These are phyloP conservation scores for Biscutella laevigata DNA, from an alignment of 441 rosid genomes.

Conservation along the genomic window DNA sequence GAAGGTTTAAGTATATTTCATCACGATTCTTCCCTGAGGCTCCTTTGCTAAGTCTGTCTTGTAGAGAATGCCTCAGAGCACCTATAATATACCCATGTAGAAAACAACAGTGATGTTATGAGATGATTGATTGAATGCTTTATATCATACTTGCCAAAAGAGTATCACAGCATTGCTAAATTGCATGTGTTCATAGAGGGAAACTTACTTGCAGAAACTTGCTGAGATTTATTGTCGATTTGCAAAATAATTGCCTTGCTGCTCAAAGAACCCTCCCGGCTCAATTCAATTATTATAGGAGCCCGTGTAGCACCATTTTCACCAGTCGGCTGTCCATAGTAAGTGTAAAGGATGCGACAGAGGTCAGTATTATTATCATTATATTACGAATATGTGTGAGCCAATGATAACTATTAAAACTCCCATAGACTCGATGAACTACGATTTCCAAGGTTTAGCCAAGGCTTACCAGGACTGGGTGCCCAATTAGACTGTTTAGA, in stretches of 20 bases:
- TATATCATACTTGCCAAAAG: conserved; percentile 8
- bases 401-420: neutral
- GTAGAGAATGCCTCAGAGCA: conserved; percentile 68
- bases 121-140: neutral
- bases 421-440: too few species aligned
- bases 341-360: conserved; percentile 1
- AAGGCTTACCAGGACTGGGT: conserved; percentile 48
- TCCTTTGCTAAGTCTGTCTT: conserved; percentile 66
- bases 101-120: too few species aligned
- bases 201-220: conserved; percentile 65
- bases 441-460: too few species aligned
- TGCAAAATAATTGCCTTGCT: conserved; percentile 61
- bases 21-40: conserved; percentile 52
- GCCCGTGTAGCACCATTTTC: conserved; percentile 80
- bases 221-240: conserved; percentile 58
- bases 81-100: conserved; percentile 44
- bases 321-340: conserved; percentile 53
- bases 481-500: conserved; percentile 60
- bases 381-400: too few species aligned
- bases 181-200: conserved; percentile 3
- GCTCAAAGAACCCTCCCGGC: conserved; percentile 48
- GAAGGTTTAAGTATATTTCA: conserved; percentile 60
- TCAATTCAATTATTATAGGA: conserved; percentile 56
- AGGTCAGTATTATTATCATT: too few species aligned
- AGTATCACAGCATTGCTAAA: neutral